Conservation (phyloP, 1,139 yeast species). For the Diutina scorzettiae region DNA sequence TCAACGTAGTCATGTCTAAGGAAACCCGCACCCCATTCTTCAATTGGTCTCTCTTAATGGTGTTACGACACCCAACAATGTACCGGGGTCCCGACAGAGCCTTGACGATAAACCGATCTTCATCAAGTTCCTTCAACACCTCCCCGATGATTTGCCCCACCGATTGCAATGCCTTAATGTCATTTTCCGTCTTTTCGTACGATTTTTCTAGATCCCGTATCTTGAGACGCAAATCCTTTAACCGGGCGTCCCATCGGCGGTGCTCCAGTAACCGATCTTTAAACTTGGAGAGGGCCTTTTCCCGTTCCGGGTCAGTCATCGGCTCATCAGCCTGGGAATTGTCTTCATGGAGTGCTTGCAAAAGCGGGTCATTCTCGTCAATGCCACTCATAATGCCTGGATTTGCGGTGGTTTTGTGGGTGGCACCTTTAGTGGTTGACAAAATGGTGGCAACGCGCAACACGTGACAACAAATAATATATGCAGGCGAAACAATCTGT, state of each 20-base stretch:
- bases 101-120: conserved; percentile 90
- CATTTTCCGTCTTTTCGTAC: conserved; percentile 90
- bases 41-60: conserved; percentile 71
- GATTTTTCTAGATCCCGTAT: conserved; percentile 78
- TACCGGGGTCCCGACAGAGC: conserved; percentile 97
- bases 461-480: too few relatives aligned
- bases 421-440: too few relatives aligned
- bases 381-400: conserved; percentile 4
- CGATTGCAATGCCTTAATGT: conserved; percentile 91
- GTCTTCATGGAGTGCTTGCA: conserved; percentile 40
- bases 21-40: conserved; percentile 96
- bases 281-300: conserved; percentile 66
- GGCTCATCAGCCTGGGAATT: conserved; percentile 8
- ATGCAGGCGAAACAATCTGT: neutral
- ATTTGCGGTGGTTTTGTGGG: too few relatives aligned
- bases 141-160: conserved; percentile 98
- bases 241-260: conserved; percentile 86
- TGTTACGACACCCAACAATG: conserved; percentile 93
- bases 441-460: too few relatives aligned
- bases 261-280: conserved; percentile 86
- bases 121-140: conserved; percentile 89
- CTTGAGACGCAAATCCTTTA: conserved; percentile 72
- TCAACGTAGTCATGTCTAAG: conserved; percentile 92
- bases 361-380: conserved; percentile 59
- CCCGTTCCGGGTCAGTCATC: conserved; percentile 54